Conservation (phyloP, 495 filamentous ascomycete genomes). For the Monascus purpureus region DNA sequence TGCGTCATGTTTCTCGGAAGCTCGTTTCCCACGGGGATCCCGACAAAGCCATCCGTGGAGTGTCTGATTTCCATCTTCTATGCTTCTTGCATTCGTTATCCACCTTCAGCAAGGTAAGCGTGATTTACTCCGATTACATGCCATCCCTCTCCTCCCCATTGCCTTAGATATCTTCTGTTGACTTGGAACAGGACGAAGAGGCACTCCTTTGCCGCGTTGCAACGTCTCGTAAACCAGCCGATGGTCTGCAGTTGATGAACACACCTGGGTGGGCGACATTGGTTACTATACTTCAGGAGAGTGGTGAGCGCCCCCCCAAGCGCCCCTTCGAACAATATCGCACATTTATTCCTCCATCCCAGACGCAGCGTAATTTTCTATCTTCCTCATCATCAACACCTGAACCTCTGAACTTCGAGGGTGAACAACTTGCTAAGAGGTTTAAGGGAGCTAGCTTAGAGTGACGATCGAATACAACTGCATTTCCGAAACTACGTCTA, state of each 20-base stretch:
- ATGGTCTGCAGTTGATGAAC: constrained; percentile 67
- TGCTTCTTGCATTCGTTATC: constrained; percentile 70
- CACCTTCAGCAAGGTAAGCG: constrained; percentile 67
- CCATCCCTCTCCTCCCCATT: constrained; percentile 8
- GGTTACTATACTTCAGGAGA: constrained; percentile 81
- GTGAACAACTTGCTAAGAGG: constrained; percentile 91
- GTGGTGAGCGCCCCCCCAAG: constrained; percentile 90
- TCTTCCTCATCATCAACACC: constrained; percentile 20
- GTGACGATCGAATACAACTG: constrained; percentile 16
- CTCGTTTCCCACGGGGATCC: constrained; percentile 46
- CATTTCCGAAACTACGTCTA: no score
- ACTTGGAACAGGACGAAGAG: constrained; percentile 63
- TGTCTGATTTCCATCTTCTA: constrained; percentile 90
- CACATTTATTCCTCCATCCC: constrained; percentile 19
- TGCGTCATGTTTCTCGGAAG: constrained; percentile 44
- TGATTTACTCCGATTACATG: neutral
- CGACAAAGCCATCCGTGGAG: constrained; percentile 45
- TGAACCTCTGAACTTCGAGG: constrained; percentile 32
- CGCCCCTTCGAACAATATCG: constrained; percentile 43
- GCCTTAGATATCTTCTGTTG: constrained; percentile 4
- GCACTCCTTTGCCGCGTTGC: constrained; percentile 74
- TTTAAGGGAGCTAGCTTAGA: constrained; percentile 95
- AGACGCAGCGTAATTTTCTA: no score
- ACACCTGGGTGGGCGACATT: constrained; percentile 87
- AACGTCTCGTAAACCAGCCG: constrained; percentile 57